Evolutionary conservation across 2,329 filamentous ascomycete species (phyloP).

Genomic region (Cryphonectria parasitica): DNA sequence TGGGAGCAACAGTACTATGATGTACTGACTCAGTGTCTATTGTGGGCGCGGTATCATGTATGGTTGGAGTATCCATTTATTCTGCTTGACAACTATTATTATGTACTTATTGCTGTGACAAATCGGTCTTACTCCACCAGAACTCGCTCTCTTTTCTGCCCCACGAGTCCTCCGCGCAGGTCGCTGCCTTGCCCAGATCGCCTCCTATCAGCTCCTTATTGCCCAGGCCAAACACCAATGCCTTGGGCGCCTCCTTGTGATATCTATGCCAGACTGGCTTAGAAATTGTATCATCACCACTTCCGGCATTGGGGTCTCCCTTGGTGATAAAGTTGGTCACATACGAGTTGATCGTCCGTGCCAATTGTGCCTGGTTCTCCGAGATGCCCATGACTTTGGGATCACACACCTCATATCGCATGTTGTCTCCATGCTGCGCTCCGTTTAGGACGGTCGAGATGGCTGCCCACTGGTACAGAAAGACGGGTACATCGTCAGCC

Average conservation of each 20-base stretch:
- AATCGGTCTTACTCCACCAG: conserved; percentile 49
- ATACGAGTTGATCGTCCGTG: conserved; percentile 50
- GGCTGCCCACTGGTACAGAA: conserved; percentile 59
- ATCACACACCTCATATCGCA: conserved; percentile 51
- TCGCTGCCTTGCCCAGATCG: conserved; percentile 39
- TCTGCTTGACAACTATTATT: not conserved
- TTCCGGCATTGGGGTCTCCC: conserved; percentile 49
- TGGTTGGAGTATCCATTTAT: conserved; percentile 1
- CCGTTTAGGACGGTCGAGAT: conserved; percentile 47
- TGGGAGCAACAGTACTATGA: not conserved
- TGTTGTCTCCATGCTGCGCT: conserved; percentile 53
- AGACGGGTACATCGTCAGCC: conserved; percentile 43
- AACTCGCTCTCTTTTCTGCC: conserved; percentile 48
- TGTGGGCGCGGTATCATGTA: not conserved
- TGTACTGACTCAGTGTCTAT: not conserved
- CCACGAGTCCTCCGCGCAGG: conserved; percentile 46
- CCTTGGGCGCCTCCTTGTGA: conserved; percentile 33
- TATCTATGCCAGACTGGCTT: conserved; percentile 45
- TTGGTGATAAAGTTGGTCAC: conserved; percentile 51
- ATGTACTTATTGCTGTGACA: conserved; percentile 38
- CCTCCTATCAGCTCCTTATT: conserved; percentile 55
- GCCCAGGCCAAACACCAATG: conserved; percentile 49
- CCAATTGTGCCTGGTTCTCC: conserved; percentile 45
- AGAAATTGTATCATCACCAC: not conserved
- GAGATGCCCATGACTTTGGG: conserved; percentile 41